Percentiles rank a stretch among this genome's conserved stretches.
Evolutionary conservation across 768 basidiomycete species (phyloP).

Genomic region (Paxillus involutus): DNA sequence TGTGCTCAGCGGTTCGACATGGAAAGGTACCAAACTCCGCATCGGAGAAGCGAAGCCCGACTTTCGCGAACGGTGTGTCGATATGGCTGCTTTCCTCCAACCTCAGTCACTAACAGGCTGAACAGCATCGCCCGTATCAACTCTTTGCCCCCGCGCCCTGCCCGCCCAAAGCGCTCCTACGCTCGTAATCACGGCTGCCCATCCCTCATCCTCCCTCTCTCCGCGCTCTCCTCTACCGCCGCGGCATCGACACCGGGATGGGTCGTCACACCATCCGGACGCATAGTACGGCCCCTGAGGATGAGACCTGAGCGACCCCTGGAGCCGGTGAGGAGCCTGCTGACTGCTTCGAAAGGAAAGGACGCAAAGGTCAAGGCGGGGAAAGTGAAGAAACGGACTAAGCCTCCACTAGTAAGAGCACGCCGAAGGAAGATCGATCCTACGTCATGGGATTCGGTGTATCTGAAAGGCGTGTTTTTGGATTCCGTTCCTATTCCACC

Average conservation of each 20-base stretch:
- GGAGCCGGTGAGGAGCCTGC: slow-evolving; percentile 17
- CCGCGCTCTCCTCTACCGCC: slow-evolving; percentile 59
- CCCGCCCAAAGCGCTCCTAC: slow-evolving; percentile 42
- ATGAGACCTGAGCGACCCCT: slow-evolving; percentile 73
- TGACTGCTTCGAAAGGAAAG: slow-evolving; percentile 4
- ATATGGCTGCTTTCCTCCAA: background rate
- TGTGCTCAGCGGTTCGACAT: slow-evolving; percentile 74
- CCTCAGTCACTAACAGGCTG: slow-evolving; percentile 8
- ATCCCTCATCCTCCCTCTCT: slow-evolving; percentile 62
- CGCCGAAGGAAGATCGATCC: slow-evolving; percentile 71
- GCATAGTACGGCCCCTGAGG: slow-evolving; percentile 62
- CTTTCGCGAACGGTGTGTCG: slow-evolving; percentile 55
- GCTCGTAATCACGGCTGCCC: slow-evolving; percentile 39
- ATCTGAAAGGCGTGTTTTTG: slow-evolving; percentile 70
- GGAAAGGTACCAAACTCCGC: slow-evolving; percentile 85
- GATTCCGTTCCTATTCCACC: slow-evolving; percentile 32
- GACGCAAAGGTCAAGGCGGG: slow-evolving; percentile 20
- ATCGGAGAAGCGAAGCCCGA: slow-evolving; percentile 84
- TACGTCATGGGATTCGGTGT: slow-evolving; percentile 64
- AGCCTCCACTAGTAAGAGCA: slow-evolving; percentile 57
- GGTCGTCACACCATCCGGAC: slow-evolving; percentile 66
- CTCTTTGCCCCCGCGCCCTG: slow-evolving; percentile 26
- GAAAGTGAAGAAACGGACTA: slow-evolving; percentile 45
- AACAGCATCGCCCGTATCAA: slow-evolving; percentile 15
- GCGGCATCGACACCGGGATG: slow-evolving; percentile 61